phyloP scores from a whole-genome alignment of 495 filamentous ascomycete genomes.

The Neurospora tetraspora region DNA sequence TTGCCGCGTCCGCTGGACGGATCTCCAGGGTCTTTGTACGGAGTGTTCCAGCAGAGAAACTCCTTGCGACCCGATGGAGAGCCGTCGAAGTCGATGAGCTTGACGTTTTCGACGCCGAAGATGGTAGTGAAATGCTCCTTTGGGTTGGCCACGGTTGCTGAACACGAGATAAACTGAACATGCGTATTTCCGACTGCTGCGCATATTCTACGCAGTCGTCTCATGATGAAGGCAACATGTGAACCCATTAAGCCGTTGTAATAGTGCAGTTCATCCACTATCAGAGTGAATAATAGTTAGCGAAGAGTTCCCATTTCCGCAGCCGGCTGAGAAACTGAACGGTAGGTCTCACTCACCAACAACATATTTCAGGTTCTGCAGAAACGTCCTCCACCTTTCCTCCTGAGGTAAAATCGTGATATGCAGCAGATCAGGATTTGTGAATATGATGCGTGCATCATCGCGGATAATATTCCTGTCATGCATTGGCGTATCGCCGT shows the following conservation, averaged over 20 bases:
- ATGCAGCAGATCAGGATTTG: constrained; percentile 97
- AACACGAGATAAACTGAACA: constrained; percentile 93
- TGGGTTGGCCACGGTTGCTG: constrained; percentile 93
- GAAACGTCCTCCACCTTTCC: constrained; percentile 75
- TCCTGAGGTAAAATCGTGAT: constrained; percentile 91
- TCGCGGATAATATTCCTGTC: constrained; percentile 74
- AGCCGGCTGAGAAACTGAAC: neutral
- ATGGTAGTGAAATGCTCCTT: constrained; percentile 85
- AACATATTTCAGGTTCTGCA: constrained; percentile 83
- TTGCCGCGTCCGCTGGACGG: constrained; percentile 79
- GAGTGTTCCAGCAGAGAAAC: constrained; percentile 97
- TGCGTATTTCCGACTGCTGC: constrained; percentile 81
- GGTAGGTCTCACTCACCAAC: constrained; percentile 44
- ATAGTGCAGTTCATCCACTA: constrained; percentile 79
- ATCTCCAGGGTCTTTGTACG: constrained; percentile 82
- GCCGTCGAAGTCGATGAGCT: constrained; percentile 79
- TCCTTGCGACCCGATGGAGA: constrained; percentile 87
- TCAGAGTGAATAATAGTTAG: neutral
- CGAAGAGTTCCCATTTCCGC: neutral
- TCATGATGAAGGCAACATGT: constrained; percentile 92
- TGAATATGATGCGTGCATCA: constrained; percentile 89
- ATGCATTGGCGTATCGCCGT: constrained; percentile 83
- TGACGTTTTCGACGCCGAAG: constrained; percentile 75
- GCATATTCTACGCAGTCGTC: constrained; percentile 78
- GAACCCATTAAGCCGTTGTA: constrained; percentile 94